Evolutionary conservation across 164 flowering plant species (phyloP).

Genomic region (Santalum album): DNA sequence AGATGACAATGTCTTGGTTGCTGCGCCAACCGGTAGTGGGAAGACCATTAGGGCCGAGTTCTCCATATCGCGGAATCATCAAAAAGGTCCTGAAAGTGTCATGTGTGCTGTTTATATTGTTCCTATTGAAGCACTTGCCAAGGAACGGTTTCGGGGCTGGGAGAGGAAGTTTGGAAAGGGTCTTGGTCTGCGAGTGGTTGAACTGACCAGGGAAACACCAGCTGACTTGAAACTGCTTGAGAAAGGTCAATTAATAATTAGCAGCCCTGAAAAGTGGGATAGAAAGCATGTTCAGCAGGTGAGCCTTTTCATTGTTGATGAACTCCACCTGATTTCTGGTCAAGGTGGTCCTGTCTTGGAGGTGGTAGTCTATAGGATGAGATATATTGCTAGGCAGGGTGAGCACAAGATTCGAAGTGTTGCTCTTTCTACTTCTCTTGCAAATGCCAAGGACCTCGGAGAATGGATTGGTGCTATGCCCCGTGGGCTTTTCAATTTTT

Average conservation of each 20-base stretch:
- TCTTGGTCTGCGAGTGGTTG: conserved; percentile 76
- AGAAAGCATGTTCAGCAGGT: conserved; percentile 88
- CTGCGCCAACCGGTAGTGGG: conserved; percentile 99
- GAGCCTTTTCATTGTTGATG: conserved; percentile 83
- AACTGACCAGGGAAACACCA: conserved; percentile 78
- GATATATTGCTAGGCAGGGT: conserved; percentile 79
- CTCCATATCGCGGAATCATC: conserved; percentile 81
- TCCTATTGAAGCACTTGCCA: conserved; percentile 93
- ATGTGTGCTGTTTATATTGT: conserved; percentile 92
- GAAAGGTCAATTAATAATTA: conserved; percentile 76
- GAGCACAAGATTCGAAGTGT: conserved; percentile 87
- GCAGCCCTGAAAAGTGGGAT: conserved; percentile 99
- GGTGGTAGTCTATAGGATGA: conserved; percentile 92
- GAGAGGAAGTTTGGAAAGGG: conserved; percentile 75
- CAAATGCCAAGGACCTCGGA: conserved; percentile 97
- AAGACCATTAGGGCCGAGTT: conserved; percentile 98
- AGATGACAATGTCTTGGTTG: conserved; percentile 95
- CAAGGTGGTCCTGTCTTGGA: conserved; percentile 89
- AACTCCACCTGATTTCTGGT: conserved; percentile 90
- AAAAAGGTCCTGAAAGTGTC: conserved; percentile 53
- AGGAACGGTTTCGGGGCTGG: conserved; percentile 82
- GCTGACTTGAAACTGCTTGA: conserved; percentile 80
- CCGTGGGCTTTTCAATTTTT: conserved; percentile 94
- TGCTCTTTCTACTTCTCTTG: conserved; percentile 87
- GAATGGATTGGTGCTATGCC: conserved; percentile 99